Percentiles rank a stretch among this genome's conserved stretches.
Conservation (phyloP, 345 rosid genomes). For the Boechera divaricarpa region DNA sequence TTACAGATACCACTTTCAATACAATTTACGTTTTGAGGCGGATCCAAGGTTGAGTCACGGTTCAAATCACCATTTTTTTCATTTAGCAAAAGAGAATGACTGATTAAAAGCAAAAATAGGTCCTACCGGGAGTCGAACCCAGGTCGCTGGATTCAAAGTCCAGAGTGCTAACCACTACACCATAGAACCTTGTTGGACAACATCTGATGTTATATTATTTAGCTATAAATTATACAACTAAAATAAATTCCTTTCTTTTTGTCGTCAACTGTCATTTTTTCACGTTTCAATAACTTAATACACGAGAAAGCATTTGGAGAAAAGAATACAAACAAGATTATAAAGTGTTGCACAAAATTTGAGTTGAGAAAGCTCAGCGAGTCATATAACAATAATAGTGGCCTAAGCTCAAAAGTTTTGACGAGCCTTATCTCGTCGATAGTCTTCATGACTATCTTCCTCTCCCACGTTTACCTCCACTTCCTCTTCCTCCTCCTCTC, state of each 20-base stretch:
- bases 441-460: conserved; percentile 32
- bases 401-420: conserved; percentile 15
- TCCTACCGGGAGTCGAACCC: conserved; percentile 99
- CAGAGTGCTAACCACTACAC: conserved; percentile 99
- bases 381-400: conserved; percentile 11
- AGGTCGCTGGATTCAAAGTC: conserved; percentile 99
- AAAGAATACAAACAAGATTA: background rate
- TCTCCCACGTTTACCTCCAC: conserved; percentile 43
- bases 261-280: background rate
- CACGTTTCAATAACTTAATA: background rate
- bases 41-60: background rate
- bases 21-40: background rate
- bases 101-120: conserved; percentile 35
- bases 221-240: too few species aligned
- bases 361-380: conserved; percentile 1
- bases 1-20: background rate
- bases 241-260: background rate
- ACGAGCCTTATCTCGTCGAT: background rate
- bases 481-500: conserved; percentile 32
- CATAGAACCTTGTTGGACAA: conserved; percentile 61
- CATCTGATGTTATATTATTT: background rate
- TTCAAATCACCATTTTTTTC: background rate
- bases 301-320: background rate
- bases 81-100: background rate
- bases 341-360: conserved; percentile 25